Percentiles rank a stretch among this genome's conserved stretches.
Conservation (phyloP, 2,329 filamentous ascomycete species). For the Colletotrichum chrysophilum region DNA sequence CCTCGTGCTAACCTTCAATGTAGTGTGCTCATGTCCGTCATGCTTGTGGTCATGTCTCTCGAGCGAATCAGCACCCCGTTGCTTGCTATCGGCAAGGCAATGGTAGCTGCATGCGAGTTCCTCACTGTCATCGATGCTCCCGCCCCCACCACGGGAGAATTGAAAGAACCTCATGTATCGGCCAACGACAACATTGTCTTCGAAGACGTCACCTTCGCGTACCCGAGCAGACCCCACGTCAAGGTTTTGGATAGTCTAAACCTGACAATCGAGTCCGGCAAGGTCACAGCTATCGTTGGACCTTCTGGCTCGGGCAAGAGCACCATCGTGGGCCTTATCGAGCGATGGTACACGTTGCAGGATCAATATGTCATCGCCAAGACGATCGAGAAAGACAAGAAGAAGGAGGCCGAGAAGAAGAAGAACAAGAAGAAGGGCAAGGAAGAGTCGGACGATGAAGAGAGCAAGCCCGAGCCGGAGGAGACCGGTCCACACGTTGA, state of each 20-base stretch:
- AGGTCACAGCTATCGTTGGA: conserved; percentile 76
- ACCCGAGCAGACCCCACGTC: conserved; percentile 69
- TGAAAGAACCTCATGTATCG: conserved; percentile 41
- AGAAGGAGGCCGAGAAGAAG: conserved; percentile 44
- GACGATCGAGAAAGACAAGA: conserved; percentile 52
- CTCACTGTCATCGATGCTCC: conserved; percentile 60
- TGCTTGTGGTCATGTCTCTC: conserved; percentile 62
- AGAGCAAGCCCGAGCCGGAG: conserved; percentile 28
- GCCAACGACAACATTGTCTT: conserved; percentile 53
- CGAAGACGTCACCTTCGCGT: conserved; percentile 72
- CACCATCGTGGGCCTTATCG: conserved; percentile 73
- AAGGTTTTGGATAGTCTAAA: conserved; percentile 66
- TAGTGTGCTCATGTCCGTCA: conserved; percentile 60
- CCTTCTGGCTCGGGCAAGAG: conserved; percentile 77
- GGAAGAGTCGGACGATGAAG: conserved; percentile 33
- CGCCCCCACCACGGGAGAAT: conserved; percentile 36
- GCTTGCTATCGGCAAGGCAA: conserved; percentile 63
- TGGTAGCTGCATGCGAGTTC: conserved; percentile 62
- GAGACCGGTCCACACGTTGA: conserved; percentile 47
- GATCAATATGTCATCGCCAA: conserved; percentile 58
- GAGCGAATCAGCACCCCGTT: conserved; percentile 63
- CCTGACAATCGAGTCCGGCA: conserved; percentile 65
- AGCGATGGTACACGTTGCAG: conserved; percentile 73
- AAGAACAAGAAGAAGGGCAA: conserved; percentile 33
- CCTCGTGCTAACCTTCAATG: neutral